phyloP scores from a whole-genome alignment of 176 grass and related monocot genomes.

The Avena sativa region DNA sequence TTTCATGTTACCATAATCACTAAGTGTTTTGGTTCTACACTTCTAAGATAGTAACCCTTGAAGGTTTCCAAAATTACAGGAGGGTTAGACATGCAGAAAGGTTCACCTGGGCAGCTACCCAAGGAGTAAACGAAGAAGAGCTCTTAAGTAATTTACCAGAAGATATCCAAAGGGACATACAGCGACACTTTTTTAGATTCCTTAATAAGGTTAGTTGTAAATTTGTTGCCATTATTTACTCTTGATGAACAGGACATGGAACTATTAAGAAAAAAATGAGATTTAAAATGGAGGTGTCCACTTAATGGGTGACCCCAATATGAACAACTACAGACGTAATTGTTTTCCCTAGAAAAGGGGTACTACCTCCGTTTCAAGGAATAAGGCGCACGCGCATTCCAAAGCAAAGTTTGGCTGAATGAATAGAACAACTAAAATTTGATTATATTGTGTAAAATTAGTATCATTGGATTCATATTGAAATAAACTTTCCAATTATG shows the following conservation, averaged over 20 bases:
- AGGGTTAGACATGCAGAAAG: conserved; percentile 87
- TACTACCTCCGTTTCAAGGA: too few relatives aligned
- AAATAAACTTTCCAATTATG: too few relatives aligned
- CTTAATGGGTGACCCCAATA: neutral
- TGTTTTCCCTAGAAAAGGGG: neutral
- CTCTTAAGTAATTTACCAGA: conserved; percentile 89
- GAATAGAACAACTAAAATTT: too few relatives aligned
- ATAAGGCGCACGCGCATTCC: too few relatives aligned
- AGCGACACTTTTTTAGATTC: conserved; percentile 86
- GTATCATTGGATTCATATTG: too few relatives aligned
- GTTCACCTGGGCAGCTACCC: conserved; percentile 96
- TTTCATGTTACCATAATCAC: neutral
- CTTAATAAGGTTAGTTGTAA: conserved; percentile 70
- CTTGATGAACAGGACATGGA: neutral
- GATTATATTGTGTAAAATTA: too few relatives aligned
- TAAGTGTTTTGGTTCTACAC: neutral
- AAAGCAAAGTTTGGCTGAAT: too few relatives aligned
- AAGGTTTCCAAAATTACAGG: conserved; percentile 52
- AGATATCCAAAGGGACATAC: conserved; percentile 98
- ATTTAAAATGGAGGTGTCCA: neutral
- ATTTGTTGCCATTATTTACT: conserved; percentile 9
- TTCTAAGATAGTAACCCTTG: conserved; percentile 24
- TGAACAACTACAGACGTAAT: neutral
- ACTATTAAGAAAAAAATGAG: neutral
- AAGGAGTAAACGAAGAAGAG: conserved; percentile 91